phyloP scores from a whole-genome alignment of 129 eudicot genomes.

The Saposhnikovia divaricata region DNA sequence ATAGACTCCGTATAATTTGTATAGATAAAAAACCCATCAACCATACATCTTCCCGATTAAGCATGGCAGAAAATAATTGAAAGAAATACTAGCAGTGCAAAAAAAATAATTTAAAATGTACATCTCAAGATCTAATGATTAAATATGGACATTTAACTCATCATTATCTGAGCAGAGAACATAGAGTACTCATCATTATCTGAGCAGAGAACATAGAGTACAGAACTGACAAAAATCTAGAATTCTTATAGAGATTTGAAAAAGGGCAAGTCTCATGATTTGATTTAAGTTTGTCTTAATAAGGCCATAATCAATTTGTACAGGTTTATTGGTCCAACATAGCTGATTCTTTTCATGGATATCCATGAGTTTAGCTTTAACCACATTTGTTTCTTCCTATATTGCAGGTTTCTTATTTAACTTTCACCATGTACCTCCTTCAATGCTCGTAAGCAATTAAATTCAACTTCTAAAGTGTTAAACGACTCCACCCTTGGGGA shows the following conservation, averaged over 20 bases:
- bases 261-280: background rate
- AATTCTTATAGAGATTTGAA: background rate
- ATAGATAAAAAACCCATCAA: background rate
- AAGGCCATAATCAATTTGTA: background rate
- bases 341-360: background rate
- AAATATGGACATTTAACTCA: background rate
- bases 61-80: too few relatives aligned
- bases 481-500: background rate
- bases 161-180: background rate
- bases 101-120: background rate
- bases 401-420: background rate
- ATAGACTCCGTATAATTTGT: background rate
- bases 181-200: background rate
- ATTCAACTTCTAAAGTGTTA: background rate
- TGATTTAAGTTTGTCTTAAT: too few relatives aligned
- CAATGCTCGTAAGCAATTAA: background rate
- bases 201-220: background rate
- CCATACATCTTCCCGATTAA: background rate
- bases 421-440: background rate
- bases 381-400: background rate
- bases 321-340: background rate
- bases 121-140: background rate
- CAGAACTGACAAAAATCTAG: background rate
- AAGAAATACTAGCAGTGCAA: background rate
- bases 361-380: background rate